Evolutionary conservation across 164 flowering plant species (phyloP), one percentile per base, ranked within the genome.

Genomic region (Vitis rotundifolia): DNA sequence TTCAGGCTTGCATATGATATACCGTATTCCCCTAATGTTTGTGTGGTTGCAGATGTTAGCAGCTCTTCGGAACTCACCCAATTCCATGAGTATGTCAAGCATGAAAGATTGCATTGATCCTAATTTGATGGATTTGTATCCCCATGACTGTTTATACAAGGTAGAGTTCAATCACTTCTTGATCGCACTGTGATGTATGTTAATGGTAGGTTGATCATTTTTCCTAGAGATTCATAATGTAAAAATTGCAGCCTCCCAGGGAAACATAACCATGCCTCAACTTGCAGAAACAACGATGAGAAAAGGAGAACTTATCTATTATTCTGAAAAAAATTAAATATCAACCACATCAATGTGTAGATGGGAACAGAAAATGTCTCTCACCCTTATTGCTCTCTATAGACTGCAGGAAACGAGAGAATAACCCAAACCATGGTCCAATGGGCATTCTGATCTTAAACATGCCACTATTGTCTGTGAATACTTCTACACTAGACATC

Each of bases 101-200:
- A 68, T 94, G 85, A 87, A 86, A 76, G 92, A 91, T 13, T 87
- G 80, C 79, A 77, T 88, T 49, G 98, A 94, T 82, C 93, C 95
- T 51, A 91, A 78, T 82, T 70, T 94, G 82, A 78, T 86, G 92
- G 91, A 92, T 72, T 78, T 94, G 68, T 94, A 89, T 78, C 98
- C 98, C 63, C 88, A 84, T 67, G 98, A 94, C 74, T 94, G 98
- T 80, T 82, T 90, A 29, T 92, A 79, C 77, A 94, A 94, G 97
- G 98, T 92, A 80, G 70, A 11, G 64, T 47, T 49, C 12, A 48
- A 37, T 18, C 9, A 28, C 63, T 22, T 29, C 50, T 48, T 53
- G 16, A 54, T 64, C 52, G 44, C 55, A 29, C 31, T 48, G 14
- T 9, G n/a, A 14, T 5, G 29, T 53, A 53, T 53, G 18, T 13